Evolutionary conservation across 108 stramenopile genomes (phyloP).

Genomic region (Skeletonema potamos): DNA sequence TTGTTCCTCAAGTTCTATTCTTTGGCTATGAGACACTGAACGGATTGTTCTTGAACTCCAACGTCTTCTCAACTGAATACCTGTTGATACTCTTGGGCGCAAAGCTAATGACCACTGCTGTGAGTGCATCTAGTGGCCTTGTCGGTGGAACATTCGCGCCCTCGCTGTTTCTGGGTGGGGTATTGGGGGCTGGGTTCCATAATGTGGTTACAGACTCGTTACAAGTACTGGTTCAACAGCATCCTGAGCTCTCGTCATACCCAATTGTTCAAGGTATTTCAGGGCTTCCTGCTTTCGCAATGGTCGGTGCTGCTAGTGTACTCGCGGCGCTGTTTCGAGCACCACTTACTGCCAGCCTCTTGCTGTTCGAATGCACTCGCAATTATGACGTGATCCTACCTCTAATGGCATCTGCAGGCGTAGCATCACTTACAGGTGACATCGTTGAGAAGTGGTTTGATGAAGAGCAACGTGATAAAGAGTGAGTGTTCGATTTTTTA

Average conservation of each 20-base stretch:
- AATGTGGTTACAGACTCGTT: slow-evolving; percentile 46
- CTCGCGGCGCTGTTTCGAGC: slow-evolving; percentile 89
- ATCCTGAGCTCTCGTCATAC: slow-evolving; percentile 31
- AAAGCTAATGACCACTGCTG: slow-evolving; percentile 81
- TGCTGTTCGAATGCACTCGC: slow-evolving; percentile 90
- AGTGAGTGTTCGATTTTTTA: neutral
- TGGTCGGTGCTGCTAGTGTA: slow-evolving; percentile 89
- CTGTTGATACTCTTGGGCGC: slow-evolving; percentile 57
- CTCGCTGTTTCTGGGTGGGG: slow-evolving; percentile 88
- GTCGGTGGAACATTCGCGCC: slow-evolving; percentile 95
- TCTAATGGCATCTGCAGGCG: slow-evolving; percentile 78
- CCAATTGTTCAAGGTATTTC: slow-evolving; percentile 45
- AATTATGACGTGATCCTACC: slow-evolving; percentile 91
- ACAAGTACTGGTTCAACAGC: slow-evolving; percentile 13
- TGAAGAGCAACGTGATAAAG: slow-evolving; percentile 42
- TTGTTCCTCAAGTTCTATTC: slow-evolving; percentile 88
- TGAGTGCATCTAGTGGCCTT: slow-evolving; percentile 80
- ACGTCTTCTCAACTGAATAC: slow-evolving; percentile 46
- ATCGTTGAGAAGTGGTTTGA: slow-evolving; percentile 48
- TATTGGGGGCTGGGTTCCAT: slow-evolving; percentile 87
- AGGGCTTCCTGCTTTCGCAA: slow-evolving; percentile 86
- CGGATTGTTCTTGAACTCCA: slow-evolving; percentile 67
- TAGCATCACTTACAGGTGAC: slow-evolving; percentile 39
- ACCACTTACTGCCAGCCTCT: slow-evolving; percentile 81
- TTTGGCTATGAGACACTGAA: slow-evolving; percentile 94